These are phyloP conservation scores for Globisporangium heterothallicum DNA, from an alignment of 352 stramenopile genomes.

Conservation along the genomic window DNA sequence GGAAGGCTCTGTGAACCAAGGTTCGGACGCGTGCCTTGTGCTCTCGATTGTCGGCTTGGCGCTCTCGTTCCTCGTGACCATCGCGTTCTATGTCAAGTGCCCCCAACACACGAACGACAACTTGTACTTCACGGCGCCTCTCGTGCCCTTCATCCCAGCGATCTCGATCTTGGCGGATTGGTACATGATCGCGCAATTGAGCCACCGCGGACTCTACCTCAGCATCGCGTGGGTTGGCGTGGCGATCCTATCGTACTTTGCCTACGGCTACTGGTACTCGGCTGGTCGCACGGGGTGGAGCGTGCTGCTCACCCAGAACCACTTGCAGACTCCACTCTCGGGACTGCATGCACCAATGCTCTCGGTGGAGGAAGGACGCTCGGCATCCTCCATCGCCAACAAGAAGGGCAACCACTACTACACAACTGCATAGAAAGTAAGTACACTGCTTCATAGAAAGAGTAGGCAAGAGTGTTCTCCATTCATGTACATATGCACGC, in stretches of 20 bases:
- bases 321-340: background rate
- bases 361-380: background rate
- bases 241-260: constrained; percentile 60
- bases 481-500: no score
- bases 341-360: background rate
- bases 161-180: constrained; percentile 55
- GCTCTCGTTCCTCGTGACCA: background rate
- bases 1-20: background rate
- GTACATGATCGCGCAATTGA: constrained; percentile 56
- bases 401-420: background rate
- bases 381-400: no score
- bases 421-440: background rate
- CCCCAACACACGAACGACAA: background rate
- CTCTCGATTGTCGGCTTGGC: background rate
- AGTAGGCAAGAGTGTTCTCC: no score
- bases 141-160: constrained; percentile 49
- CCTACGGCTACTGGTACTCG: constrained; percentile 58
- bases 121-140: constrained; percentile 31
- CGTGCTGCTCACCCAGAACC: constrained; percentile 20
- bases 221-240: constrained; percentile 32
- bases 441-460: background rate
- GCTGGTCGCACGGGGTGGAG: constrained; percentile 52
- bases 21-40: background rate
- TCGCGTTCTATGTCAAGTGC: background rate
- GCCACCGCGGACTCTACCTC: constrained; percentile 20